These are phyloP conservation scores for Cenchrus americanus DNA, from an alignment of 176 grass and related monocot species.

Conservation along the genomic window DNA sequence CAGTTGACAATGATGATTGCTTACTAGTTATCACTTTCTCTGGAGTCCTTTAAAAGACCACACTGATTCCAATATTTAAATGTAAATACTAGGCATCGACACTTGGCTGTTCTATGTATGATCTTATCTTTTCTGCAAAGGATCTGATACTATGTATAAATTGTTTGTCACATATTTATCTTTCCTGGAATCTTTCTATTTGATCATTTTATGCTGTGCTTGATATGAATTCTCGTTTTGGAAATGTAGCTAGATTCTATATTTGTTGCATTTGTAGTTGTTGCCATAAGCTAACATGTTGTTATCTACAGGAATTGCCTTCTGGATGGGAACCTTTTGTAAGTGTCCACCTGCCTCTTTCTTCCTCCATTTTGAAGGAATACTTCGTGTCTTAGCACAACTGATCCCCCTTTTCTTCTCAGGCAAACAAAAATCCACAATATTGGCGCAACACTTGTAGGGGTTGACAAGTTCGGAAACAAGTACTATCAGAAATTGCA, in stretches of 20 bases:
- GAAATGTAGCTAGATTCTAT: not conserved
- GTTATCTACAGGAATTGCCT: constrained; percentile 67
- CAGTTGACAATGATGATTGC: not conserved
- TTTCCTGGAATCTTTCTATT: not conserved
- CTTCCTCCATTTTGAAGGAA: constrained; percentile 28
- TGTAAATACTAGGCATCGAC: not conserved
- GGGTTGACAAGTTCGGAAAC: constrained; percentile 92
- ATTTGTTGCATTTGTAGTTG: constrained; percentile 14
- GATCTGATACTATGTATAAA: not conserved
- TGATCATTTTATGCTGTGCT: not conserved
- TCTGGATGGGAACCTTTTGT: constrained; percentile 88
- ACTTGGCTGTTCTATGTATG: not conserved
- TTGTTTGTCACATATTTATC: not conserved
- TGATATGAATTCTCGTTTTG: not conserved
- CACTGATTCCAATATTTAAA: not conserved
- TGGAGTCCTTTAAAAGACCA: not conserved
- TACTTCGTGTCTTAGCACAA: not conserved
- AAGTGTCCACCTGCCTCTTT: constrained; percentile 39
- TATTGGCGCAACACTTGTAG: constrained; percentile 84
- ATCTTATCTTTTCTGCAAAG: not conserved
- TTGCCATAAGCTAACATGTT: constrained; percentile 26
- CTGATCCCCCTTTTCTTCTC: constrained; percentile 22
- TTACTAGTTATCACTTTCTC: constrained; percentile 2
- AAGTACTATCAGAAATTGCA: constrained; percentile 90
- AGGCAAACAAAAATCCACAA: constrained; percentile 99